A percentile compares a stretch with the other conserved stretches of the same genome.
Conservation (phyloP, 2,329 filamentous ascomycete species). For the Aschersonia sp. region DNA sequence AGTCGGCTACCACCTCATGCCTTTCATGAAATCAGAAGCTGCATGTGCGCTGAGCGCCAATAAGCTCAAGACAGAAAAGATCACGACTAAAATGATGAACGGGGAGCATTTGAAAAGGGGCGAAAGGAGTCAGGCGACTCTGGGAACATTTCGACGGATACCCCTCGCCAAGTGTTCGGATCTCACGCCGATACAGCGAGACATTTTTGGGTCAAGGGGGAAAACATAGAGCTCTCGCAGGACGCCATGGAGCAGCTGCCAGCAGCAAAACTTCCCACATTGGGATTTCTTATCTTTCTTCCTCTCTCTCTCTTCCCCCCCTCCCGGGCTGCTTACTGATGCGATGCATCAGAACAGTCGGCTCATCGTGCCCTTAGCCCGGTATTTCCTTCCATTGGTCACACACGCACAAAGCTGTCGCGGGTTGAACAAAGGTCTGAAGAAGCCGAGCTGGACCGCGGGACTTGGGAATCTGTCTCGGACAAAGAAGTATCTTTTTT, state of each 20-base stretch:
- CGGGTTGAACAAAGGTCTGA: too few relatives aligned
- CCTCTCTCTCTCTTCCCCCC: too few relatives aligned
- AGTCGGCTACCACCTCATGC: not conserved
- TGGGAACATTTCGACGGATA: not conserved
- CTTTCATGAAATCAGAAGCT: not conserved
- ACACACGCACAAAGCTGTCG: too few relatives aligned
- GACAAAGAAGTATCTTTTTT: too few relatives aligned
- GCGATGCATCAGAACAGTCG: too few relatives aligned
- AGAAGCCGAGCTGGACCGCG: too few relatives aligned
- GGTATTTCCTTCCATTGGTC: too few relatives aligned
- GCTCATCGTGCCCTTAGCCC: too few relatives aligned
- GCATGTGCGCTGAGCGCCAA: conserved; percentile 1
- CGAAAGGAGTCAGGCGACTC: not conserved
- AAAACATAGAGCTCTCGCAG: not conserved
- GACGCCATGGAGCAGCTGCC: not conserved
- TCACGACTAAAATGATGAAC: conserved; percentile 1
- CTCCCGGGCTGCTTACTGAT: too few relatives aligned
- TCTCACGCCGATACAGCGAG: not conserved
- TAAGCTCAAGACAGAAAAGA: not conserved
- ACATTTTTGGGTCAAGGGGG: not conserved
- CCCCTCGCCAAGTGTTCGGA: not conserved
- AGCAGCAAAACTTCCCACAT: too few relatives aligned
- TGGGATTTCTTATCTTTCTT: too few relatives aligned
- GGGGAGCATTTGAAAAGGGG: not conserved
- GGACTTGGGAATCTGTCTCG: too few relatives aligned